Evolutionary conservation across 2,329 filamentous ascomycete species (phyloP).

Genomic region (Geosmithia putterillii): DNA sequence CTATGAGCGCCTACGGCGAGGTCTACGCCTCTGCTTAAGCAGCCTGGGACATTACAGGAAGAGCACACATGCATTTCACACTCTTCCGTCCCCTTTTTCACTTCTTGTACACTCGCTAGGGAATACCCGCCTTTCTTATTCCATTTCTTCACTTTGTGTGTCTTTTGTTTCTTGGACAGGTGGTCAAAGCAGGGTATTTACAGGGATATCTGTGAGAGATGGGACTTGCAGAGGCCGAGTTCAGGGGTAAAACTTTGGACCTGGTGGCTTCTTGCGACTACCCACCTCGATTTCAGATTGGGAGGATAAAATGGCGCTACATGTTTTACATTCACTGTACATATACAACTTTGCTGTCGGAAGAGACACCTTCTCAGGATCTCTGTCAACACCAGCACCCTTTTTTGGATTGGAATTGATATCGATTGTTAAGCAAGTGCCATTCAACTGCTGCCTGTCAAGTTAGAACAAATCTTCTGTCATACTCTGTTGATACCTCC

Average conservation of each 20-base stretch:
- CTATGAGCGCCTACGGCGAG: slow-evolving; percentile 33
- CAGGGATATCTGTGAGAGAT: too few species aligned
- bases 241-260: background rate
- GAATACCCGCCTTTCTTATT: slow-evolving; percentile 14
- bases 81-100: slow-evolving; percentile 7
- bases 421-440: too few species aligned
- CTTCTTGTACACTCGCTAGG: slow-evolving; percentile 25
- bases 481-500: too few species aligned
- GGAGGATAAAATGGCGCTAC: background rate
- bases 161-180: background rate
- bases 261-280: too few species aligned
- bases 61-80: background rate
- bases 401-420: too few species aligned
- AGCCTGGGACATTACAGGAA: background rate
- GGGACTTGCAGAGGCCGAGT: background rate
- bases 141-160: too few species aligned
- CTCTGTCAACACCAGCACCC: too few species aligned
- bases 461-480: too few species aligned
- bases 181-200: too few species aligned
- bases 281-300: background rate
- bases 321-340: background rate
- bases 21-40: slow-evolving; percentile 31
- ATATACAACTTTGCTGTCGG: background rate
- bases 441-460: too few species aligned
- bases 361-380: background rate